phyloP scores from a whole-genome alignment of 2,329 filamentous ascomycete species.

The Colletotrichum abscissum region DNA sequence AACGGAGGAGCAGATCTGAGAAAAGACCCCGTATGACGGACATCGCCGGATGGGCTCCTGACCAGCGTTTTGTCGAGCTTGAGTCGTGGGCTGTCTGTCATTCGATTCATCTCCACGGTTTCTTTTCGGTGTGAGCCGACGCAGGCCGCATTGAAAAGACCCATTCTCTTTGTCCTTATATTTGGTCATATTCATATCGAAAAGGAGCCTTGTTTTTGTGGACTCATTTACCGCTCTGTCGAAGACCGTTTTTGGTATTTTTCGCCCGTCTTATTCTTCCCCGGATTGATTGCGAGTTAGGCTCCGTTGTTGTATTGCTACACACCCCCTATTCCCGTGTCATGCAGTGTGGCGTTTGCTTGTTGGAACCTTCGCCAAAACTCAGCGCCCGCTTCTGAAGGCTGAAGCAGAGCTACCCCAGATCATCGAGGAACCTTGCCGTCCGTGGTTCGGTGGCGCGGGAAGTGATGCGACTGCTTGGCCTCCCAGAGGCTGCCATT shows the following conservation, averaged over 20 bases:
- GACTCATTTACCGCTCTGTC: neutral
- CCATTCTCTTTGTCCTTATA: slow-evolving; percentile 18
- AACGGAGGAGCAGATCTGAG: neutral
- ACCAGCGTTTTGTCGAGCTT: slow-evolving; percentile 18
- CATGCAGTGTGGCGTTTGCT: slow-evolving; percentile 1
- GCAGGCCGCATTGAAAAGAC: slow-evolving; percentile 23
- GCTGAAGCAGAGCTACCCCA: slow-evolving; percentile 11
- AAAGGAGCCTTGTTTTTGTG: neutral
- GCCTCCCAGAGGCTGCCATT: slow-evolving; percentile 11
- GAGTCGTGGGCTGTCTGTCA: neutral
- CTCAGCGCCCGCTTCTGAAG: neutral
- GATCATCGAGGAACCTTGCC: neutral
- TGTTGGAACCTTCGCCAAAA: neutral
- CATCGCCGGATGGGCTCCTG: slow-evolving; percentile 14
- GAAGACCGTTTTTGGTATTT: neutral
- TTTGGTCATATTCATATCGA: neutral
- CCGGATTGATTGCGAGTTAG: neutral
- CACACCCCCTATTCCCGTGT: neutral
- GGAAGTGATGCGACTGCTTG: slow-evolving; percentile 20
- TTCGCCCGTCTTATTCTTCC: neutral
- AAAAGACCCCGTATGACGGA: slow-evolving; percentile 3
- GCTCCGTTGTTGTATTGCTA: neutral
- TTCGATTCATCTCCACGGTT: neutral
- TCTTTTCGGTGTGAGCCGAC: slow-evolving; percentile 7
- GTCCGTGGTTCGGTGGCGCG: slow-evolving; percentile 17